Conservation (phyloP, 23 red algal genomes). For the Chondrus crispus region DNA sequence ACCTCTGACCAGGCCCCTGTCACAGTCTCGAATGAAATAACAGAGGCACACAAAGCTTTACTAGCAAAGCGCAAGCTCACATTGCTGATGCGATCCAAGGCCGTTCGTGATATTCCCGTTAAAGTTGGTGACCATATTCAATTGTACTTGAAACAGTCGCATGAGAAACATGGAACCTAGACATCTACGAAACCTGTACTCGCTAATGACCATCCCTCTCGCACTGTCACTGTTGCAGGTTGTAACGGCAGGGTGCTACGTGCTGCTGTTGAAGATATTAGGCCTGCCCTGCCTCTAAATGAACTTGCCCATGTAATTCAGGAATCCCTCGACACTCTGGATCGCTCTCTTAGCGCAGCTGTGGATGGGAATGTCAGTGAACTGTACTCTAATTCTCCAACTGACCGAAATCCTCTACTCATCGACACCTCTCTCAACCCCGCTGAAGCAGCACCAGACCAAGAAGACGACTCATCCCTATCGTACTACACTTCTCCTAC, state of each 20-base stretch:
- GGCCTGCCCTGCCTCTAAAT: background rate
- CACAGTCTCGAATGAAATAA: background rate
- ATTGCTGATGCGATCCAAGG: background rate
- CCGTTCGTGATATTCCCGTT: background rate
- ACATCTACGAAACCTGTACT: background rate
- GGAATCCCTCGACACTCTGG: background rate
- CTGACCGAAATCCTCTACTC: too few species aligned
- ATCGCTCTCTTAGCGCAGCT: too few species aligned
- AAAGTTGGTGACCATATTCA: background rate
- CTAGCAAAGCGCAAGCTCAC: slow-evolving; percentile 21
- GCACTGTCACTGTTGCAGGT: background rate
- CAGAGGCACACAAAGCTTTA: background rate
- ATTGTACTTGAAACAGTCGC: background rate
- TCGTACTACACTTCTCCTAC: too few species aligned
- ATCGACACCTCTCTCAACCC: too few species aligned
- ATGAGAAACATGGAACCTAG: background rate
- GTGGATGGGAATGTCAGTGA: too few species aligned
- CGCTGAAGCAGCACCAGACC: too few species aligned
- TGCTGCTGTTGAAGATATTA: background rate
- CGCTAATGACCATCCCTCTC: background rate
- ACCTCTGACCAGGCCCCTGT: background rate
- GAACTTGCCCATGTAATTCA: background rate
- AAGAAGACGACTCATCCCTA: too few species aligned
- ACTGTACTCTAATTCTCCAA: too few species aligned
- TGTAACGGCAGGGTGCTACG: background rate